These are phyloP conservation scores for Leishmania gerbilli DNA, from an alignment of 208 protist genomes.

Conservation along the genomic window DNA sequence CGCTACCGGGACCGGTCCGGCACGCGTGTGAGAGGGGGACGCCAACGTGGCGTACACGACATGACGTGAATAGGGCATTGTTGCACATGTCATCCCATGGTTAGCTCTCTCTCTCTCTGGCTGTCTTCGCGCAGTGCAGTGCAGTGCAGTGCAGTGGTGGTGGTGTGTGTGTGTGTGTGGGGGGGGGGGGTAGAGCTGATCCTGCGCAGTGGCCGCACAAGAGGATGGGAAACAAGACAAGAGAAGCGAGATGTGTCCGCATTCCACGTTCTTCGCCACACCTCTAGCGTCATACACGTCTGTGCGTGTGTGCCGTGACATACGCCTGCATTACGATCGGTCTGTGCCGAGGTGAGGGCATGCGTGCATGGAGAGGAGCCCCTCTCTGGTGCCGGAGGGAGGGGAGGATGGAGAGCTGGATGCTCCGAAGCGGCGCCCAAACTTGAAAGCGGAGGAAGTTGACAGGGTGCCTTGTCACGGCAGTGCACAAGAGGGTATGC, in stretches of 20 bases:
- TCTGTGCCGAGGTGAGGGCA: neutral
- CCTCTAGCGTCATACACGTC: neutral
- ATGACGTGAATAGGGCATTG: too few relatives aligned
- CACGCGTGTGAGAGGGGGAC: neutral
- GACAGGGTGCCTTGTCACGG: neutral
- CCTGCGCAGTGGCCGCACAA: too few relatives aligned
- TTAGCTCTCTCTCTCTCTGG: too few relatives aligned
- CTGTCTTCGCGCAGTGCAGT: too few relatives aligned
- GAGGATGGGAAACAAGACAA: too few relatives aligned
- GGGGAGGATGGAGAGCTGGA: neutral
- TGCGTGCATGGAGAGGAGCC: neutral
- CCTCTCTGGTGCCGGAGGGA: neutral
- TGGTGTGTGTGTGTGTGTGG: too few relatives aligned
- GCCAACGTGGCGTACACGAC: too few relatives aligned
- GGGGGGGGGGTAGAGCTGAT: too few relatives aligned
- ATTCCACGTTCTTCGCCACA: neutral
- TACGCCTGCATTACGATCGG: neutral
- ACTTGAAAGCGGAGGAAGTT: neutral
- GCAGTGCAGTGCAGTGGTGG: too few relatives aligned
- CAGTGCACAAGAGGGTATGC: neutral
- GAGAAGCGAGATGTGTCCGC: too few relatives aligned
- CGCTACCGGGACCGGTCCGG: neutral
- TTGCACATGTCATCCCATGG: too few relatives aligned
- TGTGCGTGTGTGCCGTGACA: neutral
- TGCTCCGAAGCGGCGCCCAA: neutral